These are phyloP conservation scores for Pythium sukuiense DNA, from an alignment of 352 stramenopile genomes.

Conservation along the genomic window DNA sequence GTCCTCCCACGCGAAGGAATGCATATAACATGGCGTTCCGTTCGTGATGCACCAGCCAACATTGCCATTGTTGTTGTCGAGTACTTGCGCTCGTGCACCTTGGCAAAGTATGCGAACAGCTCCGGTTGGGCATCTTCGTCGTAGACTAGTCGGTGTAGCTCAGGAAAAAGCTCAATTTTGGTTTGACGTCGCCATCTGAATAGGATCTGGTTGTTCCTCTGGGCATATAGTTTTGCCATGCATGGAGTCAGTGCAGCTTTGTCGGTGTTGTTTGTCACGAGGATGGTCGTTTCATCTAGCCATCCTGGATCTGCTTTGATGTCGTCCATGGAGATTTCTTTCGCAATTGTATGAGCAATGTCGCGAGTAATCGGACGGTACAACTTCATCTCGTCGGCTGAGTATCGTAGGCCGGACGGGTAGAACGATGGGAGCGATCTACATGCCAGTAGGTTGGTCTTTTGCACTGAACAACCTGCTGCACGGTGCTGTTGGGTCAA, in stretches of 20 bases:
- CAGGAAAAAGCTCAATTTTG: background rate
- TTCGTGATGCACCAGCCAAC: conserved; percentile 6
- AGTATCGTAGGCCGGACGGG: background rate
- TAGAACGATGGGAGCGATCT: conserved; percentile 5
- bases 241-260: background rate
- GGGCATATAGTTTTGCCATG: background rate
- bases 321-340: background rate
- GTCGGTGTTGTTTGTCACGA: conserved; percentile 7
- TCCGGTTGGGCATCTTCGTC: conserved; percentile 11
- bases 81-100: conserved; percentile 10
- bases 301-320: background rate
- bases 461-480: background rate
- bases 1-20: conserved; percentile 27
- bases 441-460: background rate
- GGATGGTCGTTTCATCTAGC: conserved; percentile 7
- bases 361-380: background rate
- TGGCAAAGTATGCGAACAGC: conserved; percentile 20
- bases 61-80: conserved; percentile 23
- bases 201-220: background rate
- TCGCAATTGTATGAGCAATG: background rate
- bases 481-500: conserved; percentile 6
- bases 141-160: background rate
- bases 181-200: conserved; percentile 1
- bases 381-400: background rate
- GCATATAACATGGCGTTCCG: conserved; percentile 13